Percentiles rank a stretch among this genome's conserved stretches.
Evolutionary conservation across 768 basidiomycete genomes (phyloP).

Genomic region (Chiua virens): DNA sequence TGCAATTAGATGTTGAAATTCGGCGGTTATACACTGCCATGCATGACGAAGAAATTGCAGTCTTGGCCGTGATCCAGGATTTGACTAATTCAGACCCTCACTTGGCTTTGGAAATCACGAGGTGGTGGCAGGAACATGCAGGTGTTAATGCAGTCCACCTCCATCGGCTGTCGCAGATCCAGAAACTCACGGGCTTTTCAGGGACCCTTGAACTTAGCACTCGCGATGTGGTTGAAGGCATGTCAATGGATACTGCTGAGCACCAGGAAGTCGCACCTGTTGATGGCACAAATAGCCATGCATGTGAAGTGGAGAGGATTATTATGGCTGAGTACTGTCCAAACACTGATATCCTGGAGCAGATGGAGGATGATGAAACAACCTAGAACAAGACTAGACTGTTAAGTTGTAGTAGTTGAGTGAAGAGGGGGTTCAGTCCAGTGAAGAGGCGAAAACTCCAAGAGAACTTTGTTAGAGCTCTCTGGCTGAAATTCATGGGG

Average conservation of each 20-base stretch:
- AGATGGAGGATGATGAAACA: too few relatives aligned
- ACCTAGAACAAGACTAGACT: too few relatives aligned
- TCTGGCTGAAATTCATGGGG: too few relatives aligned
- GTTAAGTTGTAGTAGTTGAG: too few relatives aligned
- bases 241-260: neutral
- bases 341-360: neutral
- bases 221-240: neutral
- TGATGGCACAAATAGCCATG: neutral
- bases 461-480: too few relatives aligned
- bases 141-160: conserved; percentile 5
- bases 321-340: neutral
- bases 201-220: neutral
- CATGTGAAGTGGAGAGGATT: neutral
- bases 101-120: conserved; percentile 1
- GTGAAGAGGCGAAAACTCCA: too few relatives aligned
- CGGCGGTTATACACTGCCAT: conserved; percentile 14
- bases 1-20: conserved; percentile 25
- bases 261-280: neutral
- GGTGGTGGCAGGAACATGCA: neutral
- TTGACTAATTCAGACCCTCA: neutral
- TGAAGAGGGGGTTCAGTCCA: too few relatives aligned
- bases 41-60: conserved; percentile 18
- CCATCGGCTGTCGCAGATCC: neutral
- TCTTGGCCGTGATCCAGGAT: neutral
- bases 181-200: neutral